Base-by-base conservation (phyloP, 2,329 filamentous ascomycete species). In the Talaromyces islandicus region DNA sequence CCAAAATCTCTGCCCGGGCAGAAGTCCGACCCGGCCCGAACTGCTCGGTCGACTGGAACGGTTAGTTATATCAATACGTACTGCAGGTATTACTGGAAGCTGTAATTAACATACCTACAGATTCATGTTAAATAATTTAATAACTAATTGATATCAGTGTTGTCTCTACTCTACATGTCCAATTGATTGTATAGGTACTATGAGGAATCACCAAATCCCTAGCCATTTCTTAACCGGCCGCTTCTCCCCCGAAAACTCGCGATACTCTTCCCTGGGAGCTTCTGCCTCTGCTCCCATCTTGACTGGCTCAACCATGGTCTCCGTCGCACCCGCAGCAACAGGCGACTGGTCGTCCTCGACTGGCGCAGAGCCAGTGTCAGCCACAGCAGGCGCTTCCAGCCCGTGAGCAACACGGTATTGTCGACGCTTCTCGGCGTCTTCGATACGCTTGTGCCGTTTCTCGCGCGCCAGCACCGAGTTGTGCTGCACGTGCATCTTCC, bases 321-420 rank as follows among this genome's bases (percentile, higher is more conserved):
- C 57, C 35, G 41, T 56, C n/a, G 69, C 71, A 62, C 68, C 67
- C 62, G 60, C 65, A 68, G 74, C 72, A 74, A 77, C 67, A 66
- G 69, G 67, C 63, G 70, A 71, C 62, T 76, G 76, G 52, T 73
- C 71, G 67, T 77, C 72, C 63, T 65, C 70, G 3, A 69, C 77
- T 14, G 71, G 68, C 29, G 54, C 54, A 2, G 54, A 50, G 14
- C 48, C 70, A 56, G 71, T 70, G 30, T 73, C 61, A 58, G 55
- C 73, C 51, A 70, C 70, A 56, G 69, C 72, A 61, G 68, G 71
- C 66, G 78, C 79, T 73, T 92, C 88, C 69, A 96, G 74, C 10
- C 91, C 92, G 79, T 96, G 91, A 62, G 89, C 91, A 75, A 91
- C 88, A 69, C 92, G 86, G 77, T 91, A 99, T 74, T 90, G 87